Base-by-base conservation (phyloP, 306 rosid species). In the Potentilla sterilis region DNA sequence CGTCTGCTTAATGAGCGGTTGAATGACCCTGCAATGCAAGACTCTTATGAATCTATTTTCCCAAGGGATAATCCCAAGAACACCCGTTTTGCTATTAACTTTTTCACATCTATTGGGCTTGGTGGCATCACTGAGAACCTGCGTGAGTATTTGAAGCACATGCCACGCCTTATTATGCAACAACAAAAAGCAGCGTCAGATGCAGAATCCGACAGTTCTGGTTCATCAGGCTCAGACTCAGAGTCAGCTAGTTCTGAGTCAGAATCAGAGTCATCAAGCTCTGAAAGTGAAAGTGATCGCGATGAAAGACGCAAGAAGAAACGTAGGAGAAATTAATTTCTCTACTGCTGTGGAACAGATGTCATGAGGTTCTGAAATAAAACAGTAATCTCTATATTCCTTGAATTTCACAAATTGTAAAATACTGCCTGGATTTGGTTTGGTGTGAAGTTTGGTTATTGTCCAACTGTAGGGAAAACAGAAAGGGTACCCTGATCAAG, bases 51-150 rank as follows among this genome's bases (percentile, higher is more conserved):
- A 62, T 89, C 90, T 13, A 89, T 93, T 19, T 90, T 93, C 79
- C 93, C 98, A 0, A 89, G 72, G 83, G 97, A 95, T 51, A 90
- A 89, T 72, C 98, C 98, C 13, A 95, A 92, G 78, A 92, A 95
- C 83, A 92, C 98, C 19, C 81, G 99, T 35, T 95, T 95, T 75
- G 83, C 93, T 49, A 95, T 95, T 43, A 95, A 95, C 77, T 94
- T 94, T 81, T 94, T 94, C 85, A 94, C 98, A 15, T 91, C 97
- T 44, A 94, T 94, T 75, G 97, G 98, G 52, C 97, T 95, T 74
- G 97, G 96, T 76, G 96, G 97, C 57, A 88, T 95, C 73, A 95
- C 99, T 0, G 99, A 95, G 78, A 95, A 88, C 72, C 80, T 95
- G 44, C 96, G 97, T 0, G 97, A 92, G 73, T 90, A 92, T 80